phyloP scores from a whole-genome alignment of 1,284 basidiomycete genomes.

The Cystobasidium slooffiae region DNA sequence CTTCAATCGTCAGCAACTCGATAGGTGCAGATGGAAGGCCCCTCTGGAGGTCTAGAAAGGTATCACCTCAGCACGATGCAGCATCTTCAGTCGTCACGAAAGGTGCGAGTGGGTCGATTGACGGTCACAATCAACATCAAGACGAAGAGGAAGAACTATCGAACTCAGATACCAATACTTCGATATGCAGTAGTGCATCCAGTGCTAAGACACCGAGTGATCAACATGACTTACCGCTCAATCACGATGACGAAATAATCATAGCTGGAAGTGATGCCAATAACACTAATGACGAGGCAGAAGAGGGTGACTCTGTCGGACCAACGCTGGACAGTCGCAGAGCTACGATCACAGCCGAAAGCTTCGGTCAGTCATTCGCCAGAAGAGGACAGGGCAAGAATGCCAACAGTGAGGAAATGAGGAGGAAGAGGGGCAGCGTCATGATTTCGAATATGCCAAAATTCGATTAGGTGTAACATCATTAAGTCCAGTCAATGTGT shows the following conservation, averaged over 20 bases:
- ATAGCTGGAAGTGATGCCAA: constrained; percentile 5
- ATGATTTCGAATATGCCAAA: constrained; percentile 38
- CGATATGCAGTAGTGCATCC: constrained; percentile 38
- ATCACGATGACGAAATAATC: neutral
- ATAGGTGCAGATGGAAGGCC: neutral
- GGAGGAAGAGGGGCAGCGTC: constrained; percentile 31
- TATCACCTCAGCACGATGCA: constrained; percentile 17
- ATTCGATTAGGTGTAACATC: neutral
- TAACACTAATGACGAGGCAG: neutral
- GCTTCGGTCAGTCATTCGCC: constrained; percentile 14
- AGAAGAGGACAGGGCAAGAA: constrained; percentile 21
- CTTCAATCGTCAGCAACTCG: constrained; percentile 27
- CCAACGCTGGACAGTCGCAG: constrained; percentile 3
- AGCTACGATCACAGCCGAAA: constrained; percentile 37
- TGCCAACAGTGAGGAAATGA: constrained; percentile 31
- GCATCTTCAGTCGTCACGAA: neutral
- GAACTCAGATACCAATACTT: constrained; percentile 39
- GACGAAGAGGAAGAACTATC: constrained; percentile 43
- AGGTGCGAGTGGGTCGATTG: neutral
- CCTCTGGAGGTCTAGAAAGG: constrained; percentile 21
- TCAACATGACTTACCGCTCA: constrained; percentile 13
- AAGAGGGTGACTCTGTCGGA: constrained; percentile 1
- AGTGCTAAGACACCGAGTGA: constrained; percentile 40
- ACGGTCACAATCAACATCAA: neutral
- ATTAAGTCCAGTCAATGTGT: neutral